A percentile compares a stretch with the other conserved stretches of the same genome.
Conservation (phyloP, 2,329 filamentous ascomycete genomes). For the Xylaria hypoxylon region DNA sequence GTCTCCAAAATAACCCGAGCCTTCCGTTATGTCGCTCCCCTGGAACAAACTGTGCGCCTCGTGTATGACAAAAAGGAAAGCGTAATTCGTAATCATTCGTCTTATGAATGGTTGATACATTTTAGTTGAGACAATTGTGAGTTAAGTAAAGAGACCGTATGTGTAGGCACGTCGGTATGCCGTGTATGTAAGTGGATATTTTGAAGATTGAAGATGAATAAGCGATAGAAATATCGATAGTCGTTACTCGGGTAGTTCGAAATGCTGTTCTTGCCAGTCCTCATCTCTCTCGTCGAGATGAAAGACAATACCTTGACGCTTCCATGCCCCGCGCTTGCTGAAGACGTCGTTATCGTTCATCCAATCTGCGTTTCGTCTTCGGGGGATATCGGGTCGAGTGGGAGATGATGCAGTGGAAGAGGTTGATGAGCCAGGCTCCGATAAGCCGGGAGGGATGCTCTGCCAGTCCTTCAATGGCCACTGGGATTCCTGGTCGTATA, state of each 20-base stretch:
- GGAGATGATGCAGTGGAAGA: constrained; percentile 40
- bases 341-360: constrained; percentile 47
- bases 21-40: constrained; percentile 11
- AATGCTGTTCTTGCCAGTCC: constrained; percentile 47
- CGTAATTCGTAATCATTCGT: constrained; percentile 27
- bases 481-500: constrained; percentile 48
- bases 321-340: constrained; percentile 52
- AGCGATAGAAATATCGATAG: background rate
- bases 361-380: constrained; percentile 46
- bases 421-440: constrained; percentile 38
- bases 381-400: constrained; percentile 34
- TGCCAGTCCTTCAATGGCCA: constrained; percentile 54
- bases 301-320: constrained; percentile 52
- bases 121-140: background rate
- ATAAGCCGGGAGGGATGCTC: constrained; percentile 45
- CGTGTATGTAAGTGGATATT: background rate
- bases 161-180: constrained; percentile 2
- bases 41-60: constrained; percentile 15
- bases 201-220: background rate
- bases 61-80: constrained; percentile 5
- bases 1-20: constrained; percentile 25
- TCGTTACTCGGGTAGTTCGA: constrained; percentile 47
- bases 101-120: background rate
- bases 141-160: constrained; percentile 19
- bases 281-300: constrained; percentile 45